Conservation (phyloP, 495 filamentous ascomycete species). For the Annulohypoxylon moriforme region DNA sequence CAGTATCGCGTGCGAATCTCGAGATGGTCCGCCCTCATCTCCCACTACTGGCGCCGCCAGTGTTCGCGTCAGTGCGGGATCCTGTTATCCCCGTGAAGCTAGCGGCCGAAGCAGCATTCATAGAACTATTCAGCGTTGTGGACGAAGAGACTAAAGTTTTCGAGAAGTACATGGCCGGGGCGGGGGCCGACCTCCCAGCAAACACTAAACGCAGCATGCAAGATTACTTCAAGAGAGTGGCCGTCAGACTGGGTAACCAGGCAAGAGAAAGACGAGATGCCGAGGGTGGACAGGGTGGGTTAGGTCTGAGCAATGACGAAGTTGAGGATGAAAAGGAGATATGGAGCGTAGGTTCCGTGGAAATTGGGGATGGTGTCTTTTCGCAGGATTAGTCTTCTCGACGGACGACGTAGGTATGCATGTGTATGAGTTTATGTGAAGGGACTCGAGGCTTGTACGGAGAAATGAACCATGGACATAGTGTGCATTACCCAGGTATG, state of each 20-base stretch:
- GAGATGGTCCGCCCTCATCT: conserved; percentile 85
- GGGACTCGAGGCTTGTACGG: neutral
- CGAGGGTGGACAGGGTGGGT: conserved; percentile 85
- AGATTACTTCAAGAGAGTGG: conserved; percentile 96
- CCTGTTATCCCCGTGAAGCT: conserved; percentile 96
- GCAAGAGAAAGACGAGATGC: conserved; percentile 89
- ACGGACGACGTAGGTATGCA: too few species aligned
- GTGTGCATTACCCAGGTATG: conserved; percentile 8
- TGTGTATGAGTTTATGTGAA: conserved; percentile 1
- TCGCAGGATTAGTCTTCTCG: conserved; percentile 41
- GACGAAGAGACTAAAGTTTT: conserved; percentile 88
- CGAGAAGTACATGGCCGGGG: conserved; percentile 80
- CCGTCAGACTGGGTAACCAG: conserved; percentile 81
- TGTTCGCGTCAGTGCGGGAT: conserved; percentile 92
- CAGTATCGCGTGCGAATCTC: conserved; percentile 77
- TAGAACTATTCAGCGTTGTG: conserved; percentile 92
- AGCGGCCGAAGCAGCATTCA: conserved; percentile 92
- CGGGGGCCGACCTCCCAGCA: conserved; percentile 64
- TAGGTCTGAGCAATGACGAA: conserved; percentile 89
- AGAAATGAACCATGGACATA: conserved; percentile 16
- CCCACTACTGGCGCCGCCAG: conserved; percentile 76
- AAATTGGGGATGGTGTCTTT: conserved; percentile 77
- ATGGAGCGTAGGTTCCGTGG: conserved; percentile 93
- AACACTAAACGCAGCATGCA: conserved; percentile 88
- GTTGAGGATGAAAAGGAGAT: conserved; percentile 93